A percentile compares a stretch with the other conserved stretches of the same genome.
These are phyloP conservation scores for Grosmannia serpens DNA, from an alignment of 2,329 filamentous ascomycete genomes.

Conservation along the genomic window DNA sequence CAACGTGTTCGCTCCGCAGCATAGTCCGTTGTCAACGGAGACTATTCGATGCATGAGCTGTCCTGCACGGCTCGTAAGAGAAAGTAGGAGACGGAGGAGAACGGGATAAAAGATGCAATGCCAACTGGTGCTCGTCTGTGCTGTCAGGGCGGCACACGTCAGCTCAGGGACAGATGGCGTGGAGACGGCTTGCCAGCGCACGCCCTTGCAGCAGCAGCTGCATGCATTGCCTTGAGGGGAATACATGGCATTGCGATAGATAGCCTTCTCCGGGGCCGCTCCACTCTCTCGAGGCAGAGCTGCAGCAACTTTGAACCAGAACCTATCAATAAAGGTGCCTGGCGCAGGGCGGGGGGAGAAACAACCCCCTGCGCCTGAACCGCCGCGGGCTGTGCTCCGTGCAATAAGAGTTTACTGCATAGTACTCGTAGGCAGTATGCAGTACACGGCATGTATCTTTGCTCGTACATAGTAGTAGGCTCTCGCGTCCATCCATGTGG, in stretches of 20 bases:
- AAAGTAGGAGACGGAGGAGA: not conserved
- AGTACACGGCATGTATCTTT: not conserved
- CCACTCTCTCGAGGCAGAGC: not conserved
- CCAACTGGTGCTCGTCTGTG: not conserved
- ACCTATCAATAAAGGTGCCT: not conserved
- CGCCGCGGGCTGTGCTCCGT: not conserved
- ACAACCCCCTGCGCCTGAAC: not conserved
- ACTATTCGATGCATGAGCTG: not conserved
- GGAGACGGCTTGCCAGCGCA: not conserved
- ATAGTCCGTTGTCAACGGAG: not conserved
- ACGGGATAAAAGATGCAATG: not conserved
- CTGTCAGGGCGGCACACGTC: not conserved
- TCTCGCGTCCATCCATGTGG: no score
- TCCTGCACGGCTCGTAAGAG: not conserved
- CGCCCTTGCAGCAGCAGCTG: not conserved
- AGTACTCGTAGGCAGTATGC: no score
- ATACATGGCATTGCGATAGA: not conserved
- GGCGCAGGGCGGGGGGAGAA: not conserved
- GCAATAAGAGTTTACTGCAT: not conserved
- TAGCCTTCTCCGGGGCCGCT: not conserved
- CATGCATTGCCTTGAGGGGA: not conserved
- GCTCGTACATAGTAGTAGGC: no score
- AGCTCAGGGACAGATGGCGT: not conserved
- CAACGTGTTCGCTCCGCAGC: no score
- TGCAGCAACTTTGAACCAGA: not conserved